Percentiles rank a stretch among this genome's conserved stretches.
Conservation (phyloP, 345 rosid genomes). For the Salix brachista region DNA sequence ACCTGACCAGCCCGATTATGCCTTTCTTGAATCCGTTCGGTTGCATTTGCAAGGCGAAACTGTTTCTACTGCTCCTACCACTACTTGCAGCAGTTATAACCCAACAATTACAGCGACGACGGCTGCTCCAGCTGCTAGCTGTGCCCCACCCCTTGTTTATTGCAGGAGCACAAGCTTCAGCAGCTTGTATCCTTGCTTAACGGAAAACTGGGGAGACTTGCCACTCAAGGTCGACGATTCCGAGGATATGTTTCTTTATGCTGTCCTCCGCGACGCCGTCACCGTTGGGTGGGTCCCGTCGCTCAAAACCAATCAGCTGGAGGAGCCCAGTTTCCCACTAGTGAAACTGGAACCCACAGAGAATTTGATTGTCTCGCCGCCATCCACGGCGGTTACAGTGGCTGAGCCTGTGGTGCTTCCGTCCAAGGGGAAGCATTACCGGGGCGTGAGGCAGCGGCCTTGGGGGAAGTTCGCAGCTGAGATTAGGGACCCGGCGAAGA, state of each 20-base stretch:
- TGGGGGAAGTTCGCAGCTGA: conserved; percentile 99
- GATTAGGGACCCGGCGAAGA: conserved; percentile 96
- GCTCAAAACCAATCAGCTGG: conserved; percentile 14
- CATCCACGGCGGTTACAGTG: conserved; percentile 5
- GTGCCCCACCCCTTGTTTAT: conserved; percentile 31
- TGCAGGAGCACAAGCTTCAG: conserved; percentile 63
- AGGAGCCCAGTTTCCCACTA: conserved; percentile 15
- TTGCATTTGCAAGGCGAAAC: conserved; percentile 49
- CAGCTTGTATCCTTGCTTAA: conserved; percentile 65
- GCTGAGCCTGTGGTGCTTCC: conserved; percentile 28
- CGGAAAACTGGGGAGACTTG: conserved; percentile 90
- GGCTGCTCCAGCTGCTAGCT: conserved; percentile 2
- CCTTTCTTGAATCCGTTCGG: conserved; percentile 50
- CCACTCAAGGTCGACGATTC: conserved; percentile 77
- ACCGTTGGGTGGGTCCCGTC: conserved; percentile 78
- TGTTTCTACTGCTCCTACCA: conserved; percentile 6
- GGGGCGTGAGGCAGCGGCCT: conserved; percentile 97
- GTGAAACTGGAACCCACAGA: conserved; percentile 41
- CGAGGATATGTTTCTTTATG: conserved; percentile 80
- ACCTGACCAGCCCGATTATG: conserved; percentile 44
- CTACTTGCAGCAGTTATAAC: background rate
- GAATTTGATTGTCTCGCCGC: background rate
- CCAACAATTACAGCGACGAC: background rate
- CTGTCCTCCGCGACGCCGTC: conserved; percentile 67
- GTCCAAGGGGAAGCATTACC: conserved; percentile 68